These are phyloP conservation scores for Kazachstania kunashirensis DNA, from an alignment of 805 yeast genomes.

Conservation along the genomic window DNA sequence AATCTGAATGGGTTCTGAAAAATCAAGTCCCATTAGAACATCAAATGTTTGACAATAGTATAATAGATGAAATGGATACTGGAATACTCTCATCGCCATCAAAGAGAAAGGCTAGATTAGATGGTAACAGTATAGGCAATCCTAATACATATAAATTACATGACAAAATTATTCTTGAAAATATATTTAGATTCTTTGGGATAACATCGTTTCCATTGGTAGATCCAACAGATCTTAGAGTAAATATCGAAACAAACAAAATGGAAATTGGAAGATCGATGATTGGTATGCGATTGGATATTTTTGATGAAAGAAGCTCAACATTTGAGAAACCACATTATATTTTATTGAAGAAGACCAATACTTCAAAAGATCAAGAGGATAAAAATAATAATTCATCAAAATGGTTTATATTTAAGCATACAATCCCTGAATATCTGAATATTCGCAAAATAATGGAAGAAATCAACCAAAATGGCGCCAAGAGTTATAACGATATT, in stretches of 20 bases:
- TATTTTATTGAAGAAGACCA: constrained; percentile 25
- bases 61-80: constrained; percentile 17
- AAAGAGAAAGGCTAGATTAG: constrained; percentile 12
- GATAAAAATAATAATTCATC: constrained; percentile 4
- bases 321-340: constrained; percentile 31
- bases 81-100: constrained; percentile 24
- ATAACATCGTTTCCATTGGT: constrained; percentile 33
- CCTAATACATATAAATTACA: constrained; percentile 3
- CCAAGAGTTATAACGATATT: constrained; percentile 13
- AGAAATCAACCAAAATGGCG: constrained; percentile 8
- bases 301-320: constrained; percentile 22
- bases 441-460: constrained; percentile 14
- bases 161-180: constrained; percentile 25
- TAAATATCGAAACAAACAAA: constrained; percentile 9
- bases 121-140: neutral
- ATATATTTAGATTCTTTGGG: constrained; percentile 32
- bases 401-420: constrained; percentile 30
- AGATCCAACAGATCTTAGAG: constrained; percentile 27
- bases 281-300: constrained; percentile 34
- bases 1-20: constrained; percentile 16
- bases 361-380: constrained; percentile 10
- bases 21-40: constrained; percentile 16
- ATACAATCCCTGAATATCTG: constrained; percentile 30
- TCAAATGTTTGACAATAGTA: constrained; percentile 20
- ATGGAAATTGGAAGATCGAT: constrained; percentile 16